Conservation (phyloP, 1,139 yeast genomes). For the Blastobotrys indianensis region DNA sequence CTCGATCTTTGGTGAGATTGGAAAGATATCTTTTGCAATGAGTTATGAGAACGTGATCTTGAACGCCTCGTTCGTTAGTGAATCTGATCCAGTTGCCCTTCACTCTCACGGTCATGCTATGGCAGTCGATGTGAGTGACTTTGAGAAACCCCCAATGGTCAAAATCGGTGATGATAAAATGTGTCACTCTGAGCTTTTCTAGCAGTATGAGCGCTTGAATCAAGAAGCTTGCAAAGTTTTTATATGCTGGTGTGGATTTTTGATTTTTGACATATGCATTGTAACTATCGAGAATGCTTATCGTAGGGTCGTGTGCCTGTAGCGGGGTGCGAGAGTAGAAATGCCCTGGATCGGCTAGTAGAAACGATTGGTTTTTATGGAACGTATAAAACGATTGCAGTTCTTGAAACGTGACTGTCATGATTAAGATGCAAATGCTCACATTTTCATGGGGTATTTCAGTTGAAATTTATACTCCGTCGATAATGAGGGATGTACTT, state of each 20-base stretch:
- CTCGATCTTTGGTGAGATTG: slow-evolving; percentile 5
- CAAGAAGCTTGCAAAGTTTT: slow-evolving; percentile 9
- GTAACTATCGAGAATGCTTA: slow-evolving; percentile 6
- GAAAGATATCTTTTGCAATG: slow-evolving; percentile 3
- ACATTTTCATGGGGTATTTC: too few species aligned
- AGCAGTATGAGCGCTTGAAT: slow-evolving; percentile 7
- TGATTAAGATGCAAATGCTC: too few species aligned
- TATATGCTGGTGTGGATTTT: slow-evolving; percentile 5
- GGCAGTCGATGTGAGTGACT: not conserved
- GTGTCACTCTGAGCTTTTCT: slow-evolving; percentile 1
- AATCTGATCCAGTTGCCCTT: slow-evolving; percentile 3
- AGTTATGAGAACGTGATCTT: not conserved
- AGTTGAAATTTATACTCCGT: too few species aligned
- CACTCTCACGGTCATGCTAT: not conserved
- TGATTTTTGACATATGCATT: slow-evolving; percentile 6
- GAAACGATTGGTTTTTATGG: slow-evolving; percentile 6
- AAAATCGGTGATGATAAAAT: slow-evolving; percentile 12
- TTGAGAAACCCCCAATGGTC: slow-evolving; percentile 10
- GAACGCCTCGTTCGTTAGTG: too few species aligned
- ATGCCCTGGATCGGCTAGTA: slow-evolving; percentile 6
- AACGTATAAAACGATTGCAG: slow-evolving; percentile 4
- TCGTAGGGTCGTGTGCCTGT: not conserved
- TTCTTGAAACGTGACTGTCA: slow-evolving; percentile 4
- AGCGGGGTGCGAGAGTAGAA: slow-evolving; percentile 5
- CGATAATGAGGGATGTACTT: too few species aligned